Base-by-base conservation (phyloP, 345 rosid genomes). In the Hypericum perforatum region DNA sequence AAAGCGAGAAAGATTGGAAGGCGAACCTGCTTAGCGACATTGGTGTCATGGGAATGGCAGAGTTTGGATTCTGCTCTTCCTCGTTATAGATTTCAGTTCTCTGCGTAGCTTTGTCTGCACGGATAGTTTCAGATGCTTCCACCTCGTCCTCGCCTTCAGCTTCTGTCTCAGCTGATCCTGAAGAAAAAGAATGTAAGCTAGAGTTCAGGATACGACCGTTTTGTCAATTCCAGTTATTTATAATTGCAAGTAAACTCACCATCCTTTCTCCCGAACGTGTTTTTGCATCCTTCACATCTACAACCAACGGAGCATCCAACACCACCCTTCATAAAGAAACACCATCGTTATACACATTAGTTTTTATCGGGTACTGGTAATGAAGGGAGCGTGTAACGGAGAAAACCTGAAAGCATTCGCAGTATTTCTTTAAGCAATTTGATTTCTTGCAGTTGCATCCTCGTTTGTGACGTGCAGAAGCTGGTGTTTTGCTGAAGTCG, bases 381-480 rank as follows among this genome's bases (percentile, higher is more conserved):
- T 14, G 37, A 47, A 62, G 45, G 22, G 45, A 40, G 54, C 16
- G 8, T 42, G 45, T 11, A 11, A 45, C 44, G 43, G 37, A 59
- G 51, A 61, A 57, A 70, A 92, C 98, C 98, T 92, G 98, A 70
- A 70, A 92, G 86, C 98, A 92, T 82, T 92, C 98, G 5, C 98
- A 92, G 62, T 92, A 92, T 75, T 92, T 92, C 80, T 92, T 92
- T 43, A 84, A 72, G 70, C 98, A 92, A 66, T 70, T 77, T 41
- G 98, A 92, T 62, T 86, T 92, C 76, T 92, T 92, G 84, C 98
- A 92, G 76, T 85, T 88, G 82, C 98, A 92, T 39, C 98, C 98
- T 69, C 92, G 75, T 74, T 88, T 88, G 64, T 92, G 98, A 15
- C 97, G 82, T 11, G 96, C 95, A 22, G 98, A 92, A 62, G 95